phyloP scores from a whole-genome alignment of 2,329 filamentous ascomycete genomes.

The Cordyceps tenuipes region DNA sequence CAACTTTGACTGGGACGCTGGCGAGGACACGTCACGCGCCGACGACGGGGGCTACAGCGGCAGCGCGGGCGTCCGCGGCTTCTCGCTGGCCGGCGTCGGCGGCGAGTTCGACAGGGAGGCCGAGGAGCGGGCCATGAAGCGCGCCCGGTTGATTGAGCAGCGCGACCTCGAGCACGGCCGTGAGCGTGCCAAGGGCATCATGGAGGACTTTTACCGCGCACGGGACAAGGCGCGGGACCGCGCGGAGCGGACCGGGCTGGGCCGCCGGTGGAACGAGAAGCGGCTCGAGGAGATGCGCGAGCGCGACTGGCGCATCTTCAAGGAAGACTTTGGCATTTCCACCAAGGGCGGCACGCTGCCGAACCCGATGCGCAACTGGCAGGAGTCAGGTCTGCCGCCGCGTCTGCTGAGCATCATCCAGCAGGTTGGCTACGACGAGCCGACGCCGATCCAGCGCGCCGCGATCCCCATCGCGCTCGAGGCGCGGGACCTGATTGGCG shows the following conservation, averaged over 20 bases:
- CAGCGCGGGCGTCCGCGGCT: constrained; percentile 23
- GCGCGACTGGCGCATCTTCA: constrained; percentile 98
- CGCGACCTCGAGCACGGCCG: constrained; percentile 68
- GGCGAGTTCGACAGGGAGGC: constrained; percentile 45
- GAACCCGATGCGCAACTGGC: constrained; percentile 93
- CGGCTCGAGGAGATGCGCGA: constrained; percentile 87
- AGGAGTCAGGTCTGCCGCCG: constrained; percentile 72
- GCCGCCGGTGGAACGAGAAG: constrained; percentile 96
- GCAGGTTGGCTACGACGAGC: constrained; percentile 82
- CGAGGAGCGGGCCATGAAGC: constrained; percentile 46
- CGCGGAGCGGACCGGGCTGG: constrained; percentile 63
- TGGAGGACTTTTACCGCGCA: constrained; percentile 71
- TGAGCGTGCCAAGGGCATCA: constrained; percentile 66
- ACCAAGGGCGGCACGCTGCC: constrained; percentile 89
- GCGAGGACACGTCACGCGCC: constrained; percentile 67
- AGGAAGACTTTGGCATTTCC: constrained; percentile 94
- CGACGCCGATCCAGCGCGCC: constrained; percentile 84
- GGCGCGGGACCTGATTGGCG: constrained; percentile 91
- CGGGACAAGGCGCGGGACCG: constrained; percentile 59
- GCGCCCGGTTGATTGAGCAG: constrained; percentile 62
- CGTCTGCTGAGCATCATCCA: constrained; percentile 74
- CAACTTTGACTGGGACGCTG: constrained; percentile 95
- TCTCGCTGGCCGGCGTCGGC: constrained; percentile 39
- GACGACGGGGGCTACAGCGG: constrained; percentile 68
- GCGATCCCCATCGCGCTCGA: constrained; percentile 93